A percentile compares a stretch with the other conserved stretches of the same genome.
Evolutionary conservation across 352 stramenopile species (phyloP).

Genomic region (Pythium biforme): DNA sequence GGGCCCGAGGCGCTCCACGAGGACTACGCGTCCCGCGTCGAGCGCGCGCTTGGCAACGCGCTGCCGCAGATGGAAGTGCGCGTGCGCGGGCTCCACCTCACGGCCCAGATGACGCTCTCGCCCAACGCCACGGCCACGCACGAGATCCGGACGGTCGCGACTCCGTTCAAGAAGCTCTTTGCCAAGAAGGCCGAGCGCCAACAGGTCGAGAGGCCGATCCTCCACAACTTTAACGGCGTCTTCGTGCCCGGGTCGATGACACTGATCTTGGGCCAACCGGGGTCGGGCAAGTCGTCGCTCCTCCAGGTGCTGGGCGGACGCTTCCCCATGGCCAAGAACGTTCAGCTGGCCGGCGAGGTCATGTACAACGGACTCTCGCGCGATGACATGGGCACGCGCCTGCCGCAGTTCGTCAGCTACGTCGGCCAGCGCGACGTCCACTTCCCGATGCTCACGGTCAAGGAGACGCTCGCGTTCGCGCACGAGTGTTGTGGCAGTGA

Average conservation of each 20-base stretch:
- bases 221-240: slow-evolving; percentile 33
- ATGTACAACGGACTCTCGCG: slow-evolving; percentile 42
- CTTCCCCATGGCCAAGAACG: slow-evolving; percentile 42
- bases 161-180: background rate
- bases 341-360: slow-evolving; percentile 37
- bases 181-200: background rate
- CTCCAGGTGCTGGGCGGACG: slow-evolving; percentile 52
- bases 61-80: slow-evolving; percentile 32
- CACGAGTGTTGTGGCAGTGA: slow-evolving; percentile 48
- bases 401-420: slow-evolving; percentile 51
- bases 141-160: slow-evolving; percentile 15
- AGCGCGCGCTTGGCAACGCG: slow-evolving; percentile 25
- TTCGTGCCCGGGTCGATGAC: slow-evolving; percentile 51
- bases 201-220: slow-evolving; percentile 26
- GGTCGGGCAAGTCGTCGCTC: slow-evolving; percentile 48
- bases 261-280: slow-evolving; percentile 51
- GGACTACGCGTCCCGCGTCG: slow-evolving; percentile 27
- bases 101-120: slow-evolving; percentile 25
- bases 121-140: slow-evolving; percentile 2
- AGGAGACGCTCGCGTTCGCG: slow-evolving; percentile 52
- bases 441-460: slow-evolving; percentile 44
- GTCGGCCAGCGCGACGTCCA: slow-evolving; percentile 49
- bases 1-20: slow-evolving; percentile 34
- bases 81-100: slow-evolving; percentile 31
- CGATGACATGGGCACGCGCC: slow-evolving; percentile 27